Percentiles rank a stretch among this genome's conserved stretches.
phyloP scores from a whole-genome alignment of 306 rosid genomes.

The Gynostemma pentaphyllum region DNA sequence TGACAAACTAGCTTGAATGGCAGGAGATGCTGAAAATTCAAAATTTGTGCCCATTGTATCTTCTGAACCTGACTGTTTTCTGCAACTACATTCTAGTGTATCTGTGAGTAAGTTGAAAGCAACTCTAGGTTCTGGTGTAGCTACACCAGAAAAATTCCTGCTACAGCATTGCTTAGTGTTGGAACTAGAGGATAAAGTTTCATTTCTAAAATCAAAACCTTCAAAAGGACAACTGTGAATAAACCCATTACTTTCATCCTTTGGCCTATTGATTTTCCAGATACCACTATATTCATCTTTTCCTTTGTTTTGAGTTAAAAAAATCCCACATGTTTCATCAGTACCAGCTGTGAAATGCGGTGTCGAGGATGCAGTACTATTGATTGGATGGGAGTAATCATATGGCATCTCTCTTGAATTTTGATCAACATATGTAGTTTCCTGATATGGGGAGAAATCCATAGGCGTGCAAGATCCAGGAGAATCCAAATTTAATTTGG shows the following conservation, averaged over 20 bases:
- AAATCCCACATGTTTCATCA: constrained; percentile 22
- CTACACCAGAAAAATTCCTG: constrained; percentile 15
- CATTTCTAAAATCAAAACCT: constrained; percentile 26
- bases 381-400: constrained; percentile 15
- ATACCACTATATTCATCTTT: constrained; percentile 11
- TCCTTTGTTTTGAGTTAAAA: constrained; percentile 20
- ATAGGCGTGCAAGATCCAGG: constrained; percentile 60
- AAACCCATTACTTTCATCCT: constrained; percentile 6
- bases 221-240: constrained; percentile 8
- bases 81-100: constrained; percentile 21
- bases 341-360: constrained; percentile 23
- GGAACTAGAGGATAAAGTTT: constrained; percentile 22
- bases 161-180: constrained; percentile 24
- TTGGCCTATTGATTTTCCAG: constrained; percentile 18
- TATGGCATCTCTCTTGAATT: constrained; percentile 22
- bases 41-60: constrained; percentile 28
- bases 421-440: constrained; percentile 29
- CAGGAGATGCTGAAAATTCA: constrained; percentile 48
- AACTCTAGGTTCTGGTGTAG: constrained; percentile 22
- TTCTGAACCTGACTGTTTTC: constrained; percentile 18
- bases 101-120: constrained; percentile 25
- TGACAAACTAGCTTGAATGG: constrained; percentile 23
- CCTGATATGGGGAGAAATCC: constrained; percentile 87
- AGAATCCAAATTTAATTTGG: constrained; percentile 35
- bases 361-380: constrained; percentile 7